Evolutionary conservation across 2,329 filamentous ascomycete species (phyloP), one percentile per base, ranked within the genome.

Genomic region (Neospermospora avenae): DNA sequence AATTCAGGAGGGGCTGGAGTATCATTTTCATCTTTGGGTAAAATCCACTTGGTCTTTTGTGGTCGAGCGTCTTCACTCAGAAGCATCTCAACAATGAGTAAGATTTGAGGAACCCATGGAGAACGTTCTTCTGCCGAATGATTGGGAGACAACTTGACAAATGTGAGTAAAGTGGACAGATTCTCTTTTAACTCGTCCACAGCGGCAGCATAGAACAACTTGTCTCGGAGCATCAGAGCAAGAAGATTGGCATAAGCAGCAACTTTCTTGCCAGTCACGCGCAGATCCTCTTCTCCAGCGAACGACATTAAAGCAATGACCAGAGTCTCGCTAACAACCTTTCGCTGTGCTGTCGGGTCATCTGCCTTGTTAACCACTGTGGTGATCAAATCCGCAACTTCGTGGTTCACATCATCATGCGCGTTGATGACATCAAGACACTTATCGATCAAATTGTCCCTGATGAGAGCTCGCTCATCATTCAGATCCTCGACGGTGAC

Each of bases 191-290:
- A 76, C 39, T 87, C 86, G 28, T 87, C 84, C 18, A 93, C 76
- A 18, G 90, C 91, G 54, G 86, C 85, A 54, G 84, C 82, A 73
- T 96, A 96, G 73, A 98, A 97, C 4, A 83, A 76, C 35, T 81
- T 85, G 60, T 96, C 89, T 70, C 96, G 91, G 18, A 98, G 81
- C 56, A 98, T 85, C 39, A 99, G 78, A 3, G 92, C 95, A 11
- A 99, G 80, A 14, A 99, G 81, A 75, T 99, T 93, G 18, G 95
- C 92, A 75, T 96, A 96, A 1, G 95, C 91, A 20, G 92, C 89
- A 66, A 99, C 85, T 72, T 91, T 93, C 68, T 80, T 84, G 5
- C 73, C 74, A 34, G 67, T 67, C 10, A 67, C 67, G 7, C 70
- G 67, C 48, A 85, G 79, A 49, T 87, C 84, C 8, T 86, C 83